Conservation (phyloP, 306 rosid genomes). For the Vigna mungo region DNA sequence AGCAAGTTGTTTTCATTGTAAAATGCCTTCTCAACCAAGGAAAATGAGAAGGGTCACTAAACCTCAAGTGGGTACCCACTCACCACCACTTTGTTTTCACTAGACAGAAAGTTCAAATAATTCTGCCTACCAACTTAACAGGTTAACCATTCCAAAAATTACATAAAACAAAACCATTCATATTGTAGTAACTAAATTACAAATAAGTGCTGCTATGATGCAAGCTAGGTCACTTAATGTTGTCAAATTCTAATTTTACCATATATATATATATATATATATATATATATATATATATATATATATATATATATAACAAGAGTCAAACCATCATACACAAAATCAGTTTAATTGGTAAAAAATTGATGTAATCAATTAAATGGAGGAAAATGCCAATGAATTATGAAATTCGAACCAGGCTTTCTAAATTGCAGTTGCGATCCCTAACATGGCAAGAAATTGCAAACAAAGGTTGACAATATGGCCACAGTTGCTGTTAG, state of each 20-base stretch:
- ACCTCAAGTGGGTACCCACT: slow-evolving; percentile 12
- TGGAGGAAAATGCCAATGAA: slow-evolving; percentile 10
- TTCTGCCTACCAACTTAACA: slow-evolving; percentile 10
- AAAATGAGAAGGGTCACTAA: slow-evolving; percentile 5
- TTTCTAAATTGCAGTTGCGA: background rate
- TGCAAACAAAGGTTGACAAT: background rate
- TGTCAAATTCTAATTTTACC: slow-evolving; percentile 33
- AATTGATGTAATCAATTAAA: slow-evolving; percentile 30
- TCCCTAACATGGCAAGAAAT: background rate
- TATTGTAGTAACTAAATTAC: background rate
- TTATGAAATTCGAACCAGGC: background rate
- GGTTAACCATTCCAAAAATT: slow-evolving; percentile 10
- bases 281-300: slow-evolving; percentile 9
- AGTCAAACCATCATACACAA: slow-evolving; percentile 26
- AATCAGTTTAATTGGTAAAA: slow-evolving; percentile 14
- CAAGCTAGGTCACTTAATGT: slow-evolving; percentile 32
- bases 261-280: slow-evolving; percentile 10
- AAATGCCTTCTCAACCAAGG: slow-evolving; percentile 22
- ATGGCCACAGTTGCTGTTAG: background rate
- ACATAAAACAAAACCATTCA: slow-evolving; percentile 4
- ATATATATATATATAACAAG: slow-evolving; percentile 11
- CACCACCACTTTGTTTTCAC: slow-evolving; percentile 19
- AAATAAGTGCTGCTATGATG: background rate
- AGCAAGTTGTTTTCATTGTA: slow-evolving; percentile 8
- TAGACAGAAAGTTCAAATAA: background rate